Percentiles rank a stretch among this genome's conserved stretches.
These are phyloP conservation scores for Dendrothele bispora DNA, from an alignment of 768 basidiomycete species.

Conservation along the genomic window DNA sequence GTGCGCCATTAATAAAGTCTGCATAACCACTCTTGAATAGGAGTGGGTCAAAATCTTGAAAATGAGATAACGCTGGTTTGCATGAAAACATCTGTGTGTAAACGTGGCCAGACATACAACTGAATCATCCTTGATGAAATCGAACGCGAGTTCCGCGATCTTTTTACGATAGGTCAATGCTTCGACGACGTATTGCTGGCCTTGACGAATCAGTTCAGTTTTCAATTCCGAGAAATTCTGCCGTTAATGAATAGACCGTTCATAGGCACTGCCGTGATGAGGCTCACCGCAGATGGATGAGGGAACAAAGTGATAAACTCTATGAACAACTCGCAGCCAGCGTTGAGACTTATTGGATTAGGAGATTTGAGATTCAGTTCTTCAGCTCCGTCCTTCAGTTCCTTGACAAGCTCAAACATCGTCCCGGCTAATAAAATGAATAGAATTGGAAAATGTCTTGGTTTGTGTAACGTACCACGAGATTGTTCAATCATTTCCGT, in stretches of 20 bases:
- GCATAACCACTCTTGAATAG: slow-evolving; percentile 94
- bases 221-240: slow-evolving; percentile 87
- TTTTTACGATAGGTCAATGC: slow-evolving; percentile 85
- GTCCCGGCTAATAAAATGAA: slow-evolving; percentile 64
- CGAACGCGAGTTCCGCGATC: slow-evolving; percentile 85
- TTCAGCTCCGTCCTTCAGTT: slow-evolving; percentile 73
- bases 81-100: too few species aligned
- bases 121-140: slow-evolving; percentile 94
- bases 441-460: slow-evolving; percentile 11
- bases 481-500: slow-evolving; percentile 81
- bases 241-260: slow-evolving; percentile 10
- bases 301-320: slow-evolving; percentile 85
- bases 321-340: slow-evolving; percentile 90
- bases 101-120: slow-evolving; percentile 73
- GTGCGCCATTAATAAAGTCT: slow-evolving; percentile 88
- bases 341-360: slow-evolving; percentile 82
- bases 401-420: slow-evolving; percentile 90
- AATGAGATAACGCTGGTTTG: slow-evolving; percentile 16
- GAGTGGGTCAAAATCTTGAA: slow-evolving; percentile 92
- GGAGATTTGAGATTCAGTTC: slow-evolving; percentile 59
- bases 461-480: slow-evolving; percentile 46
- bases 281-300: slow-evolving; percentile 75
- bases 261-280: slow-evolving; percentile 11
- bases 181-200: slow-evolving; percentile 71
- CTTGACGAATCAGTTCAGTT: slow-evolving; percentile 78